Evolutionary conservation across 352 stramenopile genomes (phyloP), one percentile per base, ranked within the genome.

Genomic region (Peronospora tabacina): DNA sequence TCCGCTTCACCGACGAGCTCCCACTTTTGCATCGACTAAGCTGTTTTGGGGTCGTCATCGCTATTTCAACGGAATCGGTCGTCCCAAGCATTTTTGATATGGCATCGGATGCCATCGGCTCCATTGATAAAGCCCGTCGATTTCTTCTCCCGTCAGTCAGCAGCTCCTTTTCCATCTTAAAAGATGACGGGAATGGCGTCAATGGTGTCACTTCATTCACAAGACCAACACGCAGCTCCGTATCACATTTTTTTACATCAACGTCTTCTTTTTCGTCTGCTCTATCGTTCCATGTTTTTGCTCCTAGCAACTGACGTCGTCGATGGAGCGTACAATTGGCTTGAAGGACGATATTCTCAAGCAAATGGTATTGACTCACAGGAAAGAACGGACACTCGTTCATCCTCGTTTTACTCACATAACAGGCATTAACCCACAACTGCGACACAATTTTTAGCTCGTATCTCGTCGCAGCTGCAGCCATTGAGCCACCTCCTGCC

Each of bases 391-490:
- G 62, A 11, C 62, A 68, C 58, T 92, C 82, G 28, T 74, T 69
- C 68, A 89, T 80, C 16, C 54, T 60, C 53, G 71, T 61, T 44
- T 88, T 82, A 48, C 75, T 85, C 46, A 82, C 70, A 32, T 81
- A 82, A 51, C 82, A 92, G 7, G 74, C 77, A 38, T 92, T 87
- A 7, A 92, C 82, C 82, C 82, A 92, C 13, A 90, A 62, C 52
- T 86, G 78, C 12, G 76, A 85, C n/a, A 90, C 82, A 32, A 92
- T 83, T 28, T 87, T 68, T 5, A 92, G 33, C 15, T 82, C 61
- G 22, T 50, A 63, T 0, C 69, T 43, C 9, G 44, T 63, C 30
- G 33, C 60, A 2, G 37, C 58, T 16, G 33, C 69, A 40, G 37
- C 65, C 56, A 56, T 69, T 42, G 51, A 64, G 39, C 47, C 63